Evolutionary conservation across 331 rosid genomes (phyloP).

Genomic region (Rosa hybrid): DNA sequence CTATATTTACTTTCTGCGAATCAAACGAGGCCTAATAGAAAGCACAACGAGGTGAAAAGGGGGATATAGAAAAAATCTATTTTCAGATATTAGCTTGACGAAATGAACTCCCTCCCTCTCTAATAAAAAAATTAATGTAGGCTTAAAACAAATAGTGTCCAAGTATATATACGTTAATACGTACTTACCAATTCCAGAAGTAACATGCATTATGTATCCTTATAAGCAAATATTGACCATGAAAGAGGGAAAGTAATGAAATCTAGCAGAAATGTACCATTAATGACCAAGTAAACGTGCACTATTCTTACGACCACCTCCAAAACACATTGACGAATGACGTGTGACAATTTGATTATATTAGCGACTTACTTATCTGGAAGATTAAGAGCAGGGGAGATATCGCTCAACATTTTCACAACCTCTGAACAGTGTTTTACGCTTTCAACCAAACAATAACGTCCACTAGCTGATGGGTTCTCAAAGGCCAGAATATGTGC

Average conservation of each 20-base stretch:
- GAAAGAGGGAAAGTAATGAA: background rate
- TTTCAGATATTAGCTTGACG: background rate
- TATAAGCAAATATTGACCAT: background rate
- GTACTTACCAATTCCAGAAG: background rate
- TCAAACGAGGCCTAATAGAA: too few species aligned
- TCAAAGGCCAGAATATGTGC: constrained; percentile 37
- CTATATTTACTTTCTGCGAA: too few species aligned
- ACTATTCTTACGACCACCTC: background rate
- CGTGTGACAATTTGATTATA: too few species aligned
- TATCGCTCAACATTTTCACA: background rate
- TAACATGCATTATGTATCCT: background rate
- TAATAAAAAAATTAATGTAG: too few species aligned
- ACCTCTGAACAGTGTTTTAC: constrained; percentile 14
- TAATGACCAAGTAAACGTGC: background rate
- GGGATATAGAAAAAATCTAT: background rate
- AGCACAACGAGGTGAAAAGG: background rate
- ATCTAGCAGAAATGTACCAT: background rate
- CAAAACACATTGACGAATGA: too few species aligned
- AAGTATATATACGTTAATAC: background rate
- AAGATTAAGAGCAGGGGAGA: constrained; percentile 19
- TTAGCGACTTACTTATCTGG: constrained; percentile 29
- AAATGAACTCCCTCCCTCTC: background rate
- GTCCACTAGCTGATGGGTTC: constrained; percentile 33
- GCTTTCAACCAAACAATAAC: constrained; percentile 33
- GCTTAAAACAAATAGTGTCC: background rate